Evolutionary conservation across 768 basidiomycete genomes (phyloP).

Genomic region (Cyathus striatus): DNA sequence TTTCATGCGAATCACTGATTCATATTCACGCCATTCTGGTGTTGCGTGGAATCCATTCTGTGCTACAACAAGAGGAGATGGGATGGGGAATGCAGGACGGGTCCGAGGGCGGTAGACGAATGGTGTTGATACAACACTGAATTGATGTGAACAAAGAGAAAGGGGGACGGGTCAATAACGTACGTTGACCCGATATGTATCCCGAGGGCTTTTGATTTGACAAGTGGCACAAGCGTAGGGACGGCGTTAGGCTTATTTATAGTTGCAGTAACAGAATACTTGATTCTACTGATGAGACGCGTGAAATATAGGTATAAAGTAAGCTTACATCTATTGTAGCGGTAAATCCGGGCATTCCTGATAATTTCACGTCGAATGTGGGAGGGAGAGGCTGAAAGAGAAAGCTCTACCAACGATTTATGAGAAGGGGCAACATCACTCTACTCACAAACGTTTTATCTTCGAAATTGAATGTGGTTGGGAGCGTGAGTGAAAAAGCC

Average conservation of each 20-base stretch:
- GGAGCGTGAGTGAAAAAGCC: conserved; percentile 52
- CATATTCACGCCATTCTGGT: conserved; percentile 47
- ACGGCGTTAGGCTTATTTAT: conserved; percentile 42
- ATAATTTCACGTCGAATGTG: conserved; percentile 60
- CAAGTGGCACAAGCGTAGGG: conserved; percentile 30
- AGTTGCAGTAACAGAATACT: conserved; percentile 55
- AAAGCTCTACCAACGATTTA: conserved; percentile 4
- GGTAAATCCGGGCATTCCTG: conserved; percentile 68
- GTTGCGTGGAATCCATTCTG: conserved; percentile 35
- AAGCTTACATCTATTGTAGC: conserved; percentile 49
- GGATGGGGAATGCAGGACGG: conserved; percentile 50
- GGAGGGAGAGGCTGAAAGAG: conserved; percentile 59
- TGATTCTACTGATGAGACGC: background rate
- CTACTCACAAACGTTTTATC: conserved; percentile 53
- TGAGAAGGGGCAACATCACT: background rate
- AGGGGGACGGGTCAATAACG: conserved; percentile 12
- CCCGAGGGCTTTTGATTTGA: conserved; percentile 50
- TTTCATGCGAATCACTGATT: conserved; percentile 35
- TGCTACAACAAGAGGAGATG: conserved; percentile 32
- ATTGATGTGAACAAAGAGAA: conserved; percentile 4
- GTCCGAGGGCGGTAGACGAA: conserved; percentile 66
- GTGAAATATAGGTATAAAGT: background rate
- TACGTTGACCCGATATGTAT: conserved; percentile 51
- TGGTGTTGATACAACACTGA: conserved; percentile 50
- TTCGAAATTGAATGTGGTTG: conserved; percentile 51